Evolutionary conservation across 257 asterid species (phyloP).

Genomic region (Coffea eugenioides): DNA sequence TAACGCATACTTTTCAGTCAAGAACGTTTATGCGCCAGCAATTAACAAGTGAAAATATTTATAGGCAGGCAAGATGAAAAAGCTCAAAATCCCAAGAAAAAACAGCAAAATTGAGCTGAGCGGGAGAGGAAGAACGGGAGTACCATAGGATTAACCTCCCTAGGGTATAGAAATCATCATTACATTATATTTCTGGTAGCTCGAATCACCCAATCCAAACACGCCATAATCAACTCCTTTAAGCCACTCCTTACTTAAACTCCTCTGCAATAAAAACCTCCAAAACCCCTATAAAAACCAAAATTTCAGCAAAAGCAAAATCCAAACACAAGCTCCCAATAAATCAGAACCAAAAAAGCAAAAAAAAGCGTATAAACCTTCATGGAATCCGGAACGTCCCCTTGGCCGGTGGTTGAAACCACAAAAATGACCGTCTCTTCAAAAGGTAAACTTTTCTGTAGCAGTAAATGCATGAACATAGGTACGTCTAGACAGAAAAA

Average conservation of each 20-base stretch:
- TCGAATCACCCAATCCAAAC: slow-evolving; percentile 95
- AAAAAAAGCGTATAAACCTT: slow-evolving; percentile 48
- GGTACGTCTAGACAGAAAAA: background rate
- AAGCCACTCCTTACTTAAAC: slow-evolving; percentile 71
- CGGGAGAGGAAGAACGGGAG: slow-evolving; percentile 19
- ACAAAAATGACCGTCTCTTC: slow-evolving; percentile 64
- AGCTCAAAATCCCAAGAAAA: background rate
- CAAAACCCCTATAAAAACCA: slow-evolving; percentile 66
- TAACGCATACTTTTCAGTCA: background rate
- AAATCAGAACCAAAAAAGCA: background rate
- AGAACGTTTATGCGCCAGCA: background rate
- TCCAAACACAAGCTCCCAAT: background rate
- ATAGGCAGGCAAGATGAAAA: background rate
- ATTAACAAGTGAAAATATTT: background rate
- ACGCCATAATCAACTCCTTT: slow-evolving; percentile 81
- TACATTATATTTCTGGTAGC: slow-evolving; percentile 98
- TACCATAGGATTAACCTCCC: slow-evolving; percentile 25
- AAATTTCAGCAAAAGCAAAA: background rate
- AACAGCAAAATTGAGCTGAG: background rate
- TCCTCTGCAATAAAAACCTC: slow-evolving; percentile 86
- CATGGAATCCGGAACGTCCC: slow-evolving; percentile 88
- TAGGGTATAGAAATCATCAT: slow-evolving; percentile 21
- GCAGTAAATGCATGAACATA: background rate
- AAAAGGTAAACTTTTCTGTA: slow-evolving; percentile 55
- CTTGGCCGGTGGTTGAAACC: slow-evolving; percentile 98